Conservation (phyloP, 208 protist genomes). For the Entamoeba histolytica region DNA sequence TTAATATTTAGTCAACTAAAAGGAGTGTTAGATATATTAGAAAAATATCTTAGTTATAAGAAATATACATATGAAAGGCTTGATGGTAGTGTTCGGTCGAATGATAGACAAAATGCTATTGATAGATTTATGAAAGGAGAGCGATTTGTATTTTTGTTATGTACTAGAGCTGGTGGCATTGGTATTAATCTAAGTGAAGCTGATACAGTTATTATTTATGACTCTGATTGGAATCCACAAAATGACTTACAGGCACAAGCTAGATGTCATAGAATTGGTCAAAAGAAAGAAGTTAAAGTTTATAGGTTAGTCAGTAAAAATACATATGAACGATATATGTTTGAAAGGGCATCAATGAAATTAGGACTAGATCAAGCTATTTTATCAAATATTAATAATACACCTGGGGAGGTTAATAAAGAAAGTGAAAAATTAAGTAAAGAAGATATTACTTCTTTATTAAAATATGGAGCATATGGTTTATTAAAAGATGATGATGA, state of each 20-base stretch:
- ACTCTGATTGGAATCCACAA: conserved; percentile 86
- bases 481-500: neutral
- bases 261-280: conserved; percentile 30
- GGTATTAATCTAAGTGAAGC: conserved; percentile 47
- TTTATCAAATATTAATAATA: neutral
- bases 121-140: conserved; percentile 8
- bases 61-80: conserved; percentile 14
- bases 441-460: neutral
- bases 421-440: neutral
- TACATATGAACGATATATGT: conserved; percentile 60
- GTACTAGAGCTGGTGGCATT: conserved; percentile 48
- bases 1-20: conserved; percentile 30
- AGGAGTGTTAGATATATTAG: conserved; percentile 20
- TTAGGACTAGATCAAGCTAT: neutral
- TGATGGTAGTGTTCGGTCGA: conserved; percentile 9
- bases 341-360: conserved; percentile 41
- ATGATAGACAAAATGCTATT: conserved; percentile 13
- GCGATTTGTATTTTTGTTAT: conserved; percentile 36
- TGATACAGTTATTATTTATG: conserved; percentile 68
- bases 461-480: neutral
- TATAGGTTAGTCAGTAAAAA: conserved; percentile 54
- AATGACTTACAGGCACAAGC: conserved; percentile 88
- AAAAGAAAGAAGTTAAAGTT: conserved; percentile 43
- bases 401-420: neutral
- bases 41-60: conserved; percentile 6